Evolutionary conservation across 805 yeast species (phyloP), one percentile per base, ranked within the genome.

Genomic region (Candida manassasensis): DNA sequence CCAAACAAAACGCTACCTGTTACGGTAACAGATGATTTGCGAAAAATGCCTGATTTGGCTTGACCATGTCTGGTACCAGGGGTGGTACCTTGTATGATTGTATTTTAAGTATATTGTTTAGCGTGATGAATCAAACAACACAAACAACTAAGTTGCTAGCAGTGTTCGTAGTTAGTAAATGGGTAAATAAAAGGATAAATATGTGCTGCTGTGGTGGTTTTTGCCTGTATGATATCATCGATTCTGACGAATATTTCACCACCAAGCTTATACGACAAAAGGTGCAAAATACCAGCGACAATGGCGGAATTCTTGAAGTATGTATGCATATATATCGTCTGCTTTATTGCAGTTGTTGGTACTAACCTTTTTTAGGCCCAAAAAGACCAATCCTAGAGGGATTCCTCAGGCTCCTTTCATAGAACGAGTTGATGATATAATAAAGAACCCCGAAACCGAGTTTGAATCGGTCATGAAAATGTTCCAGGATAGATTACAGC

Each of bases 361-460:
- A 38, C 36, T 38, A 35, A 38, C 38, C 2, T 16, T 24, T 22
- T 19, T 15, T 26, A 42, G 45, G 37, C 40, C 44, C 13, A 43
- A 35, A 31, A 71, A 76, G 33, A 63, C 79, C 16, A 93, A 93
- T 52, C 93, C 97, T 7, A 74, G 97, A 44, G 98, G 98, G 3
- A 93, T 93, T 38, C 98, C 98, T 5, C 84, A 85, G 53, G 98
- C 98, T 1, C 96, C 94, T 27, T 93, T 93, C 58, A 79, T 93
- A 35, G 94, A 84, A 43, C 77, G 78, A 38, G 93, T 89, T 7
- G 93, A 79, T 37, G 81, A 77, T 33, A 76, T 79, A 47, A 73
- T 88, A 43, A 82, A 78, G 50, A 69, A 72, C 46, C 71, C 79
- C 2, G 80, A 73, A 29, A 39, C 49, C 13, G 90, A 86, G 49